Base-by-base conservation (phyloP, 495 filamentous ascomycete genomes). In the Penicillium argentinense region DNA sequence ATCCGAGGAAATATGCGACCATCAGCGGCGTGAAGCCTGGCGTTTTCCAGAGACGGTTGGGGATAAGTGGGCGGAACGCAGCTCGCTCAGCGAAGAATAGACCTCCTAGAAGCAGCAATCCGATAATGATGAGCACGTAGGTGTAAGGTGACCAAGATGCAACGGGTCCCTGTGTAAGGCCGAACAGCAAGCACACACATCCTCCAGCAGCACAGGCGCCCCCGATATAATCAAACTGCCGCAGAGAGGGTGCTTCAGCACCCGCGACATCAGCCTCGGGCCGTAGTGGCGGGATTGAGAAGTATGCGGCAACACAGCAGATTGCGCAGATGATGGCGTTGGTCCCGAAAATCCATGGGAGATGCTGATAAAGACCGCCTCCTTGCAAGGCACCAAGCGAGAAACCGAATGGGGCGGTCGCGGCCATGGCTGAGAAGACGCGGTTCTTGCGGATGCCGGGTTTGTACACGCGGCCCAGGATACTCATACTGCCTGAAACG, bases 1-100 rank as follows among this genome's bases (percentile, higher is more conserved):
- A 77, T 2, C 69, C 71, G 1, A 77, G 56, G 49, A 74, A 71
- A 39, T 75, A 77, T 2, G 72, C 60, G 0, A 69, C 41, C 47
- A 72, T 63, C 9, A 77, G 39, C 1, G 71, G 66, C 5, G 66
- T 59, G 44, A 77, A 75, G 9, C 73, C 71, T 0, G 63, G 65
- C 4, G 64, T 75, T 5, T 26, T 61, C 62, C 56, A 66, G 2
- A 64, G 54, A 3, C 63, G 45, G 23, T 62, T 61, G 4, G 54
- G 53, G 12, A 66, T 59, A 12, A 63, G 36, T 1, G 63, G 60
- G 1, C 60, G 60, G 3, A 56, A 19, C 3, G 50, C 63, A 2
- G 39, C 40, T 8, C 51, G 50, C 23, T 66, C 60, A 1, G 47
- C 57, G 16, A 66, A 57, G 37, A 57, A 64, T 3, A 66, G 50